Evolutionary conservation across 2,329 filamentous ascomycete genomes (phyloP), one percentile per base, ranked within the genome.

Genomic region (Aspergillus sp.): DNA sequence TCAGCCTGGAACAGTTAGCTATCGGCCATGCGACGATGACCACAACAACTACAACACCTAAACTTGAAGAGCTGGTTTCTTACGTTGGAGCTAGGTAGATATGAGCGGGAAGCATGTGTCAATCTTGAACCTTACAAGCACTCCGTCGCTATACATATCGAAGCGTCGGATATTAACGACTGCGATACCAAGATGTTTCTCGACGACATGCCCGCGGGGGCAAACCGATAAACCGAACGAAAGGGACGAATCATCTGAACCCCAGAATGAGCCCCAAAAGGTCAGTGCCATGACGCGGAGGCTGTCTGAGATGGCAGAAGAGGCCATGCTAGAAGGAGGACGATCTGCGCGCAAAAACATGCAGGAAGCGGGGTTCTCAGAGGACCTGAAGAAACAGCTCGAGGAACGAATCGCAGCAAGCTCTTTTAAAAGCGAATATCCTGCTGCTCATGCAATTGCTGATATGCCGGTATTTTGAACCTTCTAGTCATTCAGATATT

Each of bases 321-420:
- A 82, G 49, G 71, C 71, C 11, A 64, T 84, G 27, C 69, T 77
- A 37, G 71, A 72, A 40, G 77, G 78, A 29, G 76, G 77, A 27
- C 72, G 73, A 45, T 72, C 75, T 43, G 75, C 78, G 29, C 69
- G 65, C 37, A 80, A 75, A 53, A 76, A 76, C 39, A 70, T 84
- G n/a, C 68, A 77, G 53, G 77, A 82, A 49, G 78, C 77, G 27
- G 79, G 78, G 38, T 84, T 85, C 64, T 80, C 76, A 46, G 77
- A 81, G 40, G 78, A 82, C 5, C 61, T 84, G 50, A 81, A 78
- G 61, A 66, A 64, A 43, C 65, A 76, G 54, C 64, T 84, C 8
- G 77, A 82, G 61, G 77, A 81, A 51, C 74, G 77, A 45, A 76
- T 84, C 43, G 74, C 76, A 2, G 71, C 69, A 40, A 72, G 76